Base-by-base conservation (phyloP, 345 rosid species). In the Syzygium aromaticum region DNA sequence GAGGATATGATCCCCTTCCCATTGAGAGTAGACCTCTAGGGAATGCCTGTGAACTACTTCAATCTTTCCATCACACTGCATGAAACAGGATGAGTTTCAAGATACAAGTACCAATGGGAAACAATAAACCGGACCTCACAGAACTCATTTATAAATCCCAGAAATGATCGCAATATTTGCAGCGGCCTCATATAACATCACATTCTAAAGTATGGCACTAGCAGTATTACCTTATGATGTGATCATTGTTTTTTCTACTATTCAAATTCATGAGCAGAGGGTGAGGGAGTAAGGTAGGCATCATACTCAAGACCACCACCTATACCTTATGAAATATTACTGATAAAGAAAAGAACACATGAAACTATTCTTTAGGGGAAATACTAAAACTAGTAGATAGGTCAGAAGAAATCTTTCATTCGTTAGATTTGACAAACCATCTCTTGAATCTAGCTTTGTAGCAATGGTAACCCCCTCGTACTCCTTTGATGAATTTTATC, bases 1-100 rank as follows among this genome's bases (percentile, higher is more conserved):
- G 6, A 73, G 80, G 27, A 38, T 33, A 33, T 21, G 25, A 73
- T 73, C 46, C 25, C 25, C 23, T 38, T 33, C 80, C 27, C 80
- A 33, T 67, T 1, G 49, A 33, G 7, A 73, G 27, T 19, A 9
- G 49, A 38, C 8, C 0, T 73, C 46, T 38, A 73, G 11, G 80
- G 80, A 38, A 73, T 11, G 80, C 49, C 40, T 38, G 80, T 73
- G 10, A 86, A 49, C 63, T 91, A 88, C 87, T 92, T 89, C 86
- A 93, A 64, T 86, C 63, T 93, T 84, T 92, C 88, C 54, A 92
- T 87, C 85, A 56, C 90, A 84, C 95, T 95, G 96, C 90, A 90
- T 12, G 11, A 54, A 85, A 54, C 7, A 7, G 30, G 22, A 85
- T 38, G 86, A 23, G 63, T 54, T 61, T 56, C 28, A 30, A 54